Evolutionary conservation across 495 filamentous ascomycete species (phyloP).

Genomic region (Tuber indicum): DNA sequence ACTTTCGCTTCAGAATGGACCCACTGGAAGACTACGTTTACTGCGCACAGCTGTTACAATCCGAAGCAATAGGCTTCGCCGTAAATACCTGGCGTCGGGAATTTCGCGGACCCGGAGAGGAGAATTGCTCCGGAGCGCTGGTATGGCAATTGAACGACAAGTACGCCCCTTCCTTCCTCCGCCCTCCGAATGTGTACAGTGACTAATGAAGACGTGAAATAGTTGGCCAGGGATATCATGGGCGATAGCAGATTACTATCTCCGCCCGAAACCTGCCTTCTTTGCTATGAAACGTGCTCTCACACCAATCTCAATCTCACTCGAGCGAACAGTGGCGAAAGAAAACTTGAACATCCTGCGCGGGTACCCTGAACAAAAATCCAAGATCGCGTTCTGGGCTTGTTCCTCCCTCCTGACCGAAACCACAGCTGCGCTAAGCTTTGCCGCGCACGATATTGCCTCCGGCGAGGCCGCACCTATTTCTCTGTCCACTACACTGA

Average conservation of each 20-base stretch:
- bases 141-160: constrained; percentile 83
- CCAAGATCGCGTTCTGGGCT: constrained; percentile 64
- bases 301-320: constrained; percentile 67
- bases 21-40: constrained; percentile 52
- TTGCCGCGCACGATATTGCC: constrained; percentile 60
- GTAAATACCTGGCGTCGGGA: constrained; percentile 60
- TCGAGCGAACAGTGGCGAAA: constrained; percentile 55
- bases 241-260: constrained; percentile 82
- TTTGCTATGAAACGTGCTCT: constrained; percentile 74
- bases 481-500: constrained; percentile 45
- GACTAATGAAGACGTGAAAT: background rate
- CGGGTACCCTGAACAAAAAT: constrained; percentile 46
- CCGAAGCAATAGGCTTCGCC: constrained; percentile 60
- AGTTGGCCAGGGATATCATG: constrained; percentile 68
- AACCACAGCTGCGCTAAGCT: constrained; percentile 49
- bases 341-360: constrained; percentile 49
- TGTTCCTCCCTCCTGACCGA: constrained; percentile 51
- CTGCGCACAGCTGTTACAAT: constrained; percentile 61
- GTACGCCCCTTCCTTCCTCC: constrained; percentile 48
- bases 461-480: constrained; percentile 53
- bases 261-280: constrained; percentile 79
- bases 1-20: constrained; percentile 51
- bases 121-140: constrained; percentile 65
- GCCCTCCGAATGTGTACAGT: background rate
- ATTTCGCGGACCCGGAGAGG: constrained; percentile 46